A percentile compares a stretch with the other conserved stretches of the same genome.
Evolutionary conservation across 768 basidiomycete species (phyloP).

Genomic region (Psilocybe azurescens): DNA sequence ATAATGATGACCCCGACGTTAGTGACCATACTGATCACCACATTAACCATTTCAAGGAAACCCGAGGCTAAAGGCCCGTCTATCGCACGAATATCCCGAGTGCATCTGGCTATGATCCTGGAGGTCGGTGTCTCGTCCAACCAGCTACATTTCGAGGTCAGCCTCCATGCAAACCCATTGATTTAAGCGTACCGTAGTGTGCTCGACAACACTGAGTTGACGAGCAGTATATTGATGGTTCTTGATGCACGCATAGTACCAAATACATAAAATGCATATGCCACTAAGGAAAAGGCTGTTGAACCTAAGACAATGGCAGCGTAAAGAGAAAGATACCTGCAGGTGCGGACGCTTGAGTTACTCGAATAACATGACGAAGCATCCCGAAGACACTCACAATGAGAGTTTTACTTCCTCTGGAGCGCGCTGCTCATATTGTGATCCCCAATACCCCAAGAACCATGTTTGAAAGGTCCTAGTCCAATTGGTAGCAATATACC

Average conservation of each 20-base stretch:
- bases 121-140: conserved; percentile 27
- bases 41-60: conserved; percentile 32
- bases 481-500: conserved; percentile 30
- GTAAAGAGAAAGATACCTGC: conserved; percentile 53
- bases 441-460: conserved; percentile 52
- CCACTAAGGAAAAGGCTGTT: conserved; percentile 4
- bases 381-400: conserved; percentile 36
- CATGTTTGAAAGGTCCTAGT: conserved; percentile 40
- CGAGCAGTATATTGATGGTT: conserved; percentile 17
- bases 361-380: neutral
- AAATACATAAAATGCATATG: conserved; percentile 17
- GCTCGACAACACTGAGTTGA: conserved; percentile 21
- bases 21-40: conserved; percentile 38
- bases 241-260: conserved; percentile 45
- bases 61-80: conserved; percentile 45
- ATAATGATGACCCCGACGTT: conserved; percentile 46
- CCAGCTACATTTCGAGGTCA: conserved; percentile 31
- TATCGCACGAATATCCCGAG: conserved; percentile 41
- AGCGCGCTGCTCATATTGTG: conserved; percentile 42
- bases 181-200: conserved; percentile 22
- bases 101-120: conserved; percentile 22
- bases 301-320: conserved; percentile 15
- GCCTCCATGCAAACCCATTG: neutral
- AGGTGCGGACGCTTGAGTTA: too few relatives aligned
- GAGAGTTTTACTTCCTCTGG: conserved; percentile 37